phyloP scores from a whole-genome alignment of 2,329 filamentous ascomycete genomes.

The Colletotrichum chrysophilum region DNA sequence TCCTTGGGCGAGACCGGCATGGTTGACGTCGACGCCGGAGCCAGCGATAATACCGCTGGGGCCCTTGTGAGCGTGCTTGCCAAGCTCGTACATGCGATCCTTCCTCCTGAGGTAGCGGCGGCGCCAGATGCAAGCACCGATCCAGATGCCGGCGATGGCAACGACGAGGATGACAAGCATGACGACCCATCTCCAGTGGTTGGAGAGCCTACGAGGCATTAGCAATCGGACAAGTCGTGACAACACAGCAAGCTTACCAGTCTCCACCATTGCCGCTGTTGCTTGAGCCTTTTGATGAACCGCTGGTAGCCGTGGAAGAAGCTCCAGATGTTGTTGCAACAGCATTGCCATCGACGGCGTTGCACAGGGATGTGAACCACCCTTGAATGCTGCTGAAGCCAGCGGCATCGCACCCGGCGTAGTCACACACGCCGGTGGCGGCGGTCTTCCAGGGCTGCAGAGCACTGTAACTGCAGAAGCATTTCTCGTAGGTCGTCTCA shows the following conservation, averaged over 20 bases:
- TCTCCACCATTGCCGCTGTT: constrained; percentile 39
- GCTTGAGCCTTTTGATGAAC: constrained; percentile 24
- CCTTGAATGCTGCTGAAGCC: constrained; percentile 61
- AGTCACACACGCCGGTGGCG: constrained; percentile 66
- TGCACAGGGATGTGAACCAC: constrained; percentile 76
- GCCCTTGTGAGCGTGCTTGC: constrained; percentile 40
- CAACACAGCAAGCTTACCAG: constrained; percentile 46
- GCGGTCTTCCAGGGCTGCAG: constrained; percentile 43
- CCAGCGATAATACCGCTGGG: constrained; percentile 39
- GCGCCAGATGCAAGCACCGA: constrained; percentile 73
- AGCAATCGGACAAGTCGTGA: not conserved
- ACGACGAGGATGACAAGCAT: constrained; percentile 79
- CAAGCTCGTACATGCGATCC: constrained; percentile 60
- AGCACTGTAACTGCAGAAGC: constrained; percentile 76
- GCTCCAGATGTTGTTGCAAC: constrained; percentile 32
- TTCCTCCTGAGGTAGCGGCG: constrained; percentile 75
- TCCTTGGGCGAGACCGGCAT: constrained; percentile 27
- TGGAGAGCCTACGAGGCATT: constrained; percentile 60
- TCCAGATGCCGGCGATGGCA: constrained; percentile 70
- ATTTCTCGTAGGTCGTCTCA: constrained; percentile 63
- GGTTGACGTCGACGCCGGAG: constrained; percentile 27
- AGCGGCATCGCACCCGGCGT: constrained; percentile 53
- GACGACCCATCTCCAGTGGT: constrained; percentile 81
- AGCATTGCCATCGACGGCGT: constrained; percentile 43
- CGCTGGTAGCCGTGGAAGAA: constrained; percentile 28